These are phyloP conservation scores for Termitomyces sp. DNA, from an alignment of 768 basidiomycete genomes.

Conservation along the genomic window DNA sequence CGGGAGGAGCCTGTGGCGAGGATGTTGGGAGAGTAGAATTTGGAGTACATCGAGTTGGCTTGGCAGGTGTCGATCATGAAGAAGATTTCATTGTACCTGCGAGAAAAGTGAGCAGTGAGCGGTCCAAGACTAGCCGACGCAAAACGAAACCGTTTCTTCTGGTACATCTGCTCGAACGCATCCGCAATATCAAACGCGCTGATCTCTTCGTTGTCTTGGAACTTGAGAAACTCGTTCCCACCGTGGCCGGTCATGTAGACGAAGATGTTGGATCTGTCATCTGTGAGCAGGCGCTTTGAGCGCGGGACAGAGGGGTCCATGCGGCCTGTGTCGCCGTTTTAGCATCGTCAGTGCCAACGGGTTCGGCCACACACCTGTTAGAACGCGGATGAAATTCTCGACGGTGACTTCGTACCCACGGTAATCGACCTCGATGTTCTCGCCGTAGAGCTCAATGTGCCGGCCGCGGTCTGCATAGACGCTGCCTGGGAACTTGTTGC, in stretches of 20 bases:
- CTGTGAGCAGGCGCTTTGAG: conserved; percentile 87
- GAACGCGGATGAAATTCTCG: conserved; percentile 87
- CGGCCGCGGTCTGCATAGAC: conserved; percentile 88
- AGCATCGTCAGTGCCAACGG: not conserved
- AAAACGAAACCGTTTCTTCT: conserved; percentile 71
- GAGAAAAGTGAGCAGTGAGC: no score
- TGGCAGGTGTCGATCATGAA: conserved; percentile 99
- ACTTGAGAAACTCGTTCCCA: conserved; percentile 97
- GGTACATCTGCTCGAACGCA: conserved; percentile 98
- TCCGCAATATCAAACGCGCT: conserved; percentile 97
- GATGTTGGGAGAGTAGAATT: conserved; percentile 90
- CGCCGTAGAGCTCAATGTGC: conserved; percentile 86
- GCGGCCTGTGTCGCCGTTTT: conserved; percentile 62
- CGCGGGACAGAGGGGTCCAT: conserved; percentile 81
- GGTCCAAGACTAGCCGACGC: no score
- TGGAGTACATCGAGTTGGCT: conserved; percentile 92
- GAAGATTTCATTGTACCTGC: conserved; percentile 89
- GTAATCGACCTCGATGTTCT: conserved; percentile 97
- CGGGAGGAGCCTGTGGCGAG: conserved; percentile 85
- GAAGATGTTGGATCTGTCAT: conserved; percentile 89
- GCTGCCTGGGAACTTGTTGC: conserved; percentile 88
- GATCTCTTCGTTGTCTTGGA: conserved; percentile 98
- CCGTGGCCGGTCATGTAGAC: conserved; percentile 99
- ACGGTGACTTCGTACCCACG: conserved; percentile 97
- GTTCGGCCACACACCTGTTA: conserved; percentile 63